Percentiles rank a stretch among this genome's conserved stretches.
These are phyloP conservation scores for Candida tallmaniae DNA, from an alignment of 805 yeast species.

Conservation along the genomic window DNA sequence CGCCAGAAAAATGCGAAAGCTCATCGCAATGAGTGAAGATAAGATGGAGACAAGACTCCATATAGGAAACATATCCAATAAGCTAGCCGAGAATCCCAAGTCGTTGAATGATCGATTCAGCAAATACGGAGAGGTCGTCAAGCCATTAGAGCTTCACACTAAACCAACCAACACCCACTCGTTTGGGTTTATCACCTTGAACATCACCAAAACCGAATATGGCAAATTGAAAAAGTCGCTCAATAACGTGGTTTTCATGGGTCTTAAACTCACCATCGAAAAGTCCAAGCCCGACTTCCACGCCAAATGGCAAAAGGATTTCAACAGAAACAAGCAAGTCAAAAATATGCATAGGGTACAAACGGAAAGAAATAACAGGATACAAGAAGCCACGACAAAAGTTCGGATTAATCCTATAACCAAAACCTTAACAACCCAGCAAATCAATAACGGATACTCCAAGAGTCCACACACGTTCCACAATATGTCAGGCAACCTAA, in stretches of 20 bases:
- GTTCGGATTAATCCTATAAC: slow-evolving; percentile 20
- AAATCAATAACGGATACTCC: slow-evolving; percentile 22
- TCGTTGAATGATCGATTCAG: slow-evolving; percentile 54
- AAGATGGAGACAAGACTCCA: slow-evolving; percentile 38
- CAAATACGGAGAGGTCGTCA: slow-evolving; percentile 54
- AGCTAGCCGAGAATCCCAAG: slow-evolving; percentile 39
- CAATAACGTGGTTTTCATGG: slow-evolving; percentile 74
- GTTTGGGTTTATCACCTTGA: slow-evolving; percentile 67
- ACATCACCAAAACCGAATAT: slow-evolving; percentile 42
- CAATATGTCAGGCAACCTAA: slow-evolving; percentile 30
- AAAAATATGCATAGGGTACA: slow-evolving; percentile 17
- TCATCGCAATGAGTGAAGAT: slow-evolving; percentile 4
- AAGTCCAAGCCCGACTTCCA: slow-evolving; percentile 56
- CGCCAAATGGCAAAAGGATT: slow-evolving; percentile 44
- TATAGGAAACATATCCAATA: slow-evolving; percentile 63
- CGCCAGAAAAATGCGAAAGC: neutral
- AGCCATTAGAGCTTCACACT: slow-evolving; percentile 46
- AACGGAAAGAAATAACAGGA: slow-evolving; percentile 31
- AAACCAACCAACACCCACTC: slow-evolving; percentile 51
- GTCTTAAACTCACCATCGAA: slow-evolving; percentile 57
- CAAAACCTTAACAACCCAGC: slow-evolving; percentile 13
- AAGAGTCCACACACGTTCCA: slow-evolving; percentile 32
- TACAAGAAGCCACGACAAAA: slow-evolving; percentile 36
- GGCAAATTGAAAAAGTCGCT: slow-evolving; percentile 50
- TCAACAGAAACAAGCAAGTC: slow-evolving; percentile 31